Evolutionary conservation across 1,284 basidiomycete genomes (phyloP).

Genomic region (Microbotryum silenes-acaulis): DNA sequence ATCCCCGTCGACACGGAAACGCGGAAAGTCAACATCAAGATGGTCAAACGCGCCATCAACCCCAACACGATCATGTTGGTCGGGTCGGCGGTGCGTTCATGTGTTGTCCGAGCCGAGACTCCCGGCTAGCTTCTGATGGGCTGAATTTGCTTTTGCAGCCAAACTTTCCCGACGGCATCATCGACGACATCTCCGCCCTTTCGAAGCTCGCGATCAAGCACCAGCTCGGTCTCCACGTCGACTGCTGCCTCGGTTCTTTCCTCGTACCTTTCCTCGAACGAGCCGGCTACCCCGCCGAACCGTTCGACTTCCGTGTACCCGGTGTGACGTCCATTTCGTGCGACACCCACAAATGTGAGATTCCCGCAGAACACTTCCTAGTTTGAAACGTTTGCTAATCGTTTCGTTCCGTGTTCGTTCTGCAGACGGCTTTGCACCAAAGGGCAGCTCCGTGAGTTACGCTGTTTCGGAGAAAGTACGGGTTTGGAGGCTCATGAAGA

Average conservation of each 20-base stretch:
- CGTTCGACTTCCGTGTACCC: slow-evolving; percentile 80
- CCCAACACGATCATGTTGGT: slow-evolving; percentile 68
- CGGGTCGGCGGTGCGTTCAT: slow-evolving; percentile 20
- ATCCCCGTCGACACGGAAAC: slow-evolving; percentile 78
- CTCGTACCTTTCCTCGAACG: slow-evolving; percentile 79
- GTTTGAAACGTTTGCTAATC: background rate
- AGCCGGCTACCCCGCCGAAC: slow-evolving; percentile 43
- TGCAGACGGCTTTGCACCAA: slow-evolving; percentile 27
- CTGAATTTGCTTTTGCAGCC: slow-evolving; percentile 41
- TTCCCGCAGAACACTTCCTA: background rate
- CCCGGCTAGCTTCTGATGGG: background rate
- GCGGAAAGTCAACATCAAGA: slow-evolving; percentile 68
- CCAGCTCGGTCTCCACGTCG: slow-evolving; percentile 73
- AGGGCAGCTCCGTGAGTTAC: slow-evolving; percentile 64
- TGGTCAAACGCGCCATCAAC: slow-evolving; percentile 74
- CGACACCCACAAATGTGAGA: slow-evolving; percentile 75
- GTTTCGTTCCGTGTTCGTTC: slow-evolving; percentile 49
- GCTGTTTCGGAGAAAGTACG: too few species aligned
- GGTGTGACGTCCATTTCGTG: slow-evolving; percentile 59
- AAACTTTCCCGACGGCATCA: slow-evolving; percentile 88
- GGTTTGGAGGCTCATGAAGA: too few species aligned
- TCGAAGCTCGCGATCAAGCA: slow-evolving; percentile 65
- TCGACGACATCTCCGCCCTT: slow-evolving; percentile 75
- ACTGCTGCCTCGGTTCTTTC: slow-evolving; percentile 87
- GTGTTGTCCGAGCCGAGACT: background rate